phyloP scores from a whole-genome alignment of 2,329 filamentous ascomycete genomes.

The Curvularia eragrostidis region DNA sequence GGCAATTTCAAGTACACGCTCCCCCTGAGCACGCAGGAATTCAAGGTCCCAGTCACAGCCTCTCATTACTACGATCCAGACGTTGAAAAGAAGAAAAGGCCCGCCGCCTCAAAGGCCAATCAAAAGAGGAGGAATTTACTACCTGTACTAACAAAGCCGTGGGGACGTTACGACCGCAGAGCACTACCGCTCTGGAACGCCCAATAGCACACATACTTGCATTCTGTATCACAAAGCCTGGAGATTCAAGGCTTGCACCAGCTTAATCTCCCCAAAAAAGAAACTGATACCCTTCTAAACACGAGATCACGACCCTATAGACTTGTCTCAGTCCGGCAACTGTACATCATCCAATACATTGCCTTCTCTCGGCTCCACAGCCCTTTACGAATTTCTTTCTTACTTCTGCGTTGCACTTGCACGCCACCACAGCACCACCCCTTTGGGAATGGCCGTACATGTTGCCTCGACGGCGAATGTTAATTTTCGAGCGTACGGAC shows the following conservation, averaged over 20 bases:
- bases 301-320: constrained; percentile 49
- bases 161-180: constrained; percentile 42
- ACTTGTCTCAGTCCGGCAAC: constrained; percentile 27
- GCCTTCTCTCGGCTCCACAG: constrained; percentile 27
- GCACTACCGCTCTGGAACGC: constrained; percentile 20
- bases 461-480: constrained; percentile 6
- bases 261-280: constrained; percentile 34
- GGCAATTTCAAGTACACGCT: constrained; percentile 85
- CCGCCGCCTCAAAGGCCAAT: constrained; percentile 14
- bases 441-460: constrained; percentile 2
- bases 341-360: constrained; percentile 13
- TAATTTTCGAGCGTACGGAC: constrained; percentile 6
- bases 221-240: constrained; percentile 31
- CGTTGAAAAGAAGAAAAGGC: constrained; percentile 43
- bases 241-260: constrained; percentile 23
- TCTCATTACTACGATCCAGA: constrained; percentile 48
- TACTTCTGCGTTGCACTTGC: constrained; percentile 11
- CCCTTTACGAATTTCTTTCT: constrained; percentile 37
- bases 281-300: constrained; percentile 48
- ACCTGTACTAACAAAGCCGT: constrained; percentile 34
- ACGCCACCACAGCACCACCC: constrained; percentile 7
- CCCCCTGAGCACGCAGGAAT: constrained; percentile 62
- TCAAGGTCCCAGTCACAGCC: constrained; percentile 59
- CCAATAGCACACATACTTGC: constrained; percentile 24
- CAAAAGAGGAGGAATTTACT: constrained; percentile 16